Evolutionary conservation across 2,329 filamentous ascomycete species (phyloP), one percentile per base, ranked within the genome.

Genomic region (Cercospora nicotianae): DNA sequence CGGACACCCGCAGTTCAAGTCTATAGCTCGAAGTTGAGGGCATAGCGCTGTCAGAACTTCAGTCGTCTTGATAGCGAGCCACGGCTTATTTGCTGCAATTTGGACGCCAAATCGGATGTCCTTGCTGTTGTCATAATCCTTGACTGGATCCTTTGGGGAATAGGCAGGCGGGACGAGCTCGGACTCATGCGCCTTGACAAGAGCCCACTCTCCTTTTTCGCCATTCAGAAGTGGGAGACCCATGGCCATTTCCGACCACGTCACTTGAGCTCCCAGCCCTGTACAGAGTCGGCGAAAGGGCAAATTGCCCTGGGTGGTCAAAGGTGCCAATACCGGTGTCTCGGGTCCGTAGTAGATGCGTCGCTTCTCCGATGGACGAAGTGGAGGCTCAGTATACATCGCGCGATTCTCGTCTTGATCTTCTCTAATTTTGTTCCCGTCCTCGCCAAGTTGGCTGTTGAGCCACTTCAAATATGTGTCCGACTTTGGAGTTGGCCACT

Each of bases 211-310:
- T 1, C 90, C 86, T 80, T 94, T 96, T 71, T 91, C 88, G 39
- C 95, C 95, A 79, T 97, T 93, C 5, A 99, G 86, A 51, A 99
- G 82, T 9, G 94, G 94, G 79, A 96, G 83, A 30, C 92, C 90
- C 87, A 99, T 91, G 3, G 94, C 95, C 95, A 99, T 99, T 80
- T 99, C 95, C 0, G 94, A 98, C 83, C 97, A 99, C 0, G 95
- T 99, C 60, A 96, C 85, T 77, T 97, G 91, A 30, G 93, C 94
- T 39, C 95, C 95, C 26, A 98, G 86, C 65, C 94, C 91, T 12
- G 93, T 90, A 76, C 94, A 97, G 31, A 99, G 87, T 60, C 95
- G 88, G 66, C 95, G 90, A 83, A 97, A 99, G 0, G 95, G 95
- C 59, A 98, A 85, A 75, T 99, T 99, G 57, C 95, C 95, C 81